These are phyloP conservation scores for Alloteropsis semialata DNA, from an alignment of 176 grass and related monocot species.

Conservation along the genomic window DNA sequence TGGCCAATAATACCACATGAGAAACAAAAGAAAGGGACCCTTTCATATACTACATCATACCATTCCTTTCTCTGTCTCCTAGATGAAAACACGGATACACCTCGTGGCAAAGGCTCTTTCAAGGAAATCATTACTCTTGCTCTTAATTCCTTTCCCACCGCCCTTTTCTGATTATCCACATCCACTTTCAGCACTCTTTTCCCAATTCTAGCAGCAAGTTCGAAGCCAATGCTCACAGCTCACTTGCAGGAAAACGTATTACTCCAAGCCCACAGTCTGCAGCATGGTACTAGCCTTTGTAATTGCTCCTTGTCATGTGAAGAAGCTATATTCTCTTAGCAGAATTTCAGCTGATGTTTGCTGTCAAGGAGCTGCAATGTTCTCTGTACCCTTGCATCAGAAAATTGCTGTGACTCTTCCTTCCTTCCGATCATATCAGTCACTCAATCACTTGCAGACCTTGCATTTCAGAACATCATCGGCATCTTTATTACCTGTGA, in stretches of 20 bases:
- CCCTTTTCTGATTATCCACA: background rate
- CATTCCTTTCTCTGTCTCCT: background rate
- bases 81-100: no score
- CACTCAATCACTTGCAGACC: background rate
- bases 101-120: background rate
- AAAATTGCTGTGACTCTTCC: background rate
- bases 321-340: no score
- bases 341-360: conserved; percentile 54
- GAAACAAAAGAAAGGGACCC: background rate
- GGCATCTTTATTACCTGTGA: conserved; percentile 37
- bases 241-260: conserved; percentile 58
- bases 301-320: conserved; percentile 35
- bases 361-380: conserved; percentile 62
- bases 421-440: background rate
- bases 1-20: background rate
- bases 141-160: background rate
- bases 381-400: background rate
- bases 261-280: conserved; percentile 47
- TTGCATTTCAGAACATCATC: background rate
- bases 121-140: background rate
- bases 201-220: no score
- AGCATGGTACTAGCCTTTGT: conserved; percentile 27
- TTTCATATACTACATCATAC: background rate
- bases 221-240: no score
- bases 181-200: no score